Conservation (phyloP, 2,329 filamentous ascomycete species). For the Nakataea oryzae region DNA sequence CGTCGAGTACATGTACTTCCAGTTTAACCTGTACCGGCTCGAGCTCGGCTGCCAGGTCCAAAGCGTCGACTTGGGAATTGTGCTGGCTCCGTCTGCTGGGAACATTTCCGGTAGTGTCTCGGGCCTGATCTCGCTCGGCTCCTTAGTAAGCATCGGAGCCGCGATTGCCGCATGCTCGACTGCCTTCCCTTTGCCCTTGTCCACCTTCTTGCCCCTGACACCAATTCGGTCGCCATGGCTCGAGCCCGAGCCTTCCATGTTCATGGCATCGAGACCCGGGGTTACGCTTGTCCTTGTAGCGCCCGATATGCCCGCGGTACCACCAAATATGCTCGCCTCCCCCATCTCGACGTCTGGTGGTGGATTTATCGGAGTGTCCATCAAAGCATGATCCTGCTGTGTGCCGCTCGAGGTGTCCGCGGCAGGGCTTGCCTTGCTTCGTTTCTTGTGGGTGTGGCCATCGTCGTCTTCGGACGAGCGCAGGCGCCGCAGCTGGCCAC, state of each 20-base stretch:
- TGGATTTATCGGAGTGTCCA: neutral
- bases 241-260: conserved; percentile 23
- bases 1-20: conserved; percentile 88
- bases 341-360: neutral
- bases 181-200: conserved; percentile 26
- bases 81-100: conserved; percentile 15
- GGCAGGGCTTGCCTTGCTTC: conserved; percentile 34
- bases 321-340: conserved; percentile 18
- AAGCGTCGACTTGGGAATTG: conserved; percentile 31
- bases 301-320: conserved; percentile 5
- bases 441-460: conserved; percentile 43
- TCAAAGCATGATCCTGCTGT: conserved; percentile 5
- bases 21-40: conserved; percentile 62
- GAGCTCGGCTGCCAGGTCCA: conserved; percentile 39
- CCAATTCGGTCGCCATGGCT: conserved; percentile 14
- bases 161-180: conserved; percentile 7
- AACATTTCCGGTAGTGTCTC: conserved; percentile 19
- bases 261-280: conserved; percentile 17
- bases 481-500: conserved; percentile 27
- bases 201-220: conserved; percentile 11
- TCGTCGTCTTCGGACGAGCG: conserved; percentile 28
- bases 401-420: conserved; percentile 14
- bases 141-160: neutral
- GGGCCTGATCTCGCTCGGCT: conserved; percentile 12
- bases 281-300: conserved; percentile 9